These are phyloP conservation scores for Phytophthora pluvialis DNA, from an alignment of 352 stramenopile species.

Conservation along the genomic window DNA sequence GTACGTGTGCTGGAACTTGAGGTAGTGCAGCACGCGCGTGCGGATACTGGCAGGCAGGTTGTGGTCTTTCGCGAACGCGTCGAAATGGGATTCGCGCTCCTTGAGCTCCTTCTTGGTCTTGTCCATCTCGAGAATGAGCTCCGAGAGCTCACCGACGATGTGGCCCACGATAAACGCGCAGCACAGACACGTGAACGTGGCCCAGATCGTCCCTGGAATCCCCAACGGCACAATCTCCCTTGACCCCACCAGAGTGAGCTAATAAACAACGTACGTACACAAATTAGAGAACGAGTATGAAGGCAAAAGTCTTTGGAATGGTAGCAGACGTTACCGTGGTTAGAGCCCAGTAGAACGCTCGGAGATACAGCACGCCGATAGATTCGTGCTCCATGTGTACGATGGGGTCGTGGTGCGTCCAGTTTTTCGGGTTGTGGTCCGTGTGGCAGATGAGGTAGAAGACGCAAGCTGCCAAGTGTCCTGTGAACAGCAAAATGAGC, in stretches of 20 bases:
- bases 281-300: not conserved
- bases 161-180: conserved; percentile 83
- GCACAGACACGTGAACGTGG: conserved; percentile 65
- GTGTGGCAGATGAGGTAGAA: conserved; percentile 79
- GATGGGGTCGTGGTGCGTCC: conserved; percentile 78
- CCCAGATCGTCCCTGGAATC: conserved; percentile 69
- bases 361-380: conserved; percentile 61
- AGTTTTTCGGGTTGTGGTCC: conserved; percentile 65
- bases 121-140: conserved; percentile 80
- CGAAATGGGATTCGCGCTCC: conserved; percentile 66
- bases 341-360: conserved; percentile 79
- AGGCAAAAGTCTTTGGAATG: too few relatives aligned
- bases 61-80: conserved; percentile 75
- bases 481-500: conserved; percentile 65
- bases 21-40: conserved; percentile 66
- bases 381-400: conserved; percentile 68
- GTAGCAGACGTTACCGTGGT: conserved; percentile 49
- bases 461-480: conserved; percentile 67
- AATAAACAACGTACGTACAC: conserved; percentile 1
- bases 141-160: conserved; percentile 78
- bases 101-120: conserved; percentile 78
- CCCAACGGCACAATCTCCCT: conserved; percentile 71
- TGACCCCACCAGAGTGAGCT: conserved; percentile 75
- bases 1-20: conserved; percentile 76
- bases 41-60: conserved; percentile 60